phyloP scores from a whole-genome alignment of 176 grass and related monocot genomes.

The Rhipidocladum racemiflorum region DNA sequence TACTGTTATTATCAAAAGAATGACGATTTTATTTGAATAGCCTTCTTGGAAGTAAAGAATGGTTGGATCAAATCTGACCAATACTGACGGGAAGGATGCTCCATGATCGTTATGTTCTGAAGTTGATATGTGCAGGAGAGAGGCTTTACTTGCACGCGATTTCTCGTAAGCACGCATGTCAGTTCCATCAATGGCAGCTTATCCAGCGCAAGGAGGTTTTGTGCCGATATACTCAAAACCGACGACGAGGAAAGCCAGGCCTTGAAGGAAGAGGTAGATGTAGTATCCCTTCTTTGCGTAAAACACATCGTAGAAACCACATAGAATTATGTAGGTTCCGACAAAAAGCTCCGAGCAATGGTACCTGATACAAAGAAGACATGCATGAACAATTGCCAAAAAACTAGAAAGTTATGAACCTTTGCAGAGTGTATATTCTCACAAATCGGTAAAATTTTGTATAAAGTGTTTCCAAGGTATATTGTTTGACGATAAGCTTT shows the following conservation, averaged over 20 bases:
- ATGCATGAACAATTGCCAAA: conserved; percentile 22
- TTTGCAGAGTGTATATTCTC: background rate
- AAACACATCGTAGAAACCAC: conserved; percentile 63
- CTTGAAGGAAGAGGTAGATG: conserved; percentile 74
- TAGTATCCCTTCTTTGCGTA: conserved; percentile 72
- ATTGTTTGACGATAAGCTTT: conserved; percentile 9
- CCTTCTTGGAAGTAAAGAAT: conserved; percentile 29
- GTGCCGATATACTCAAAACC: conserved; percentile 76
- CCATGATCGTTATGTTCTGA: background rate
- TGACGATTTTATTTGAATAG: background rate
- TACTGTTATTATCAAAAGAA: conserved; percentile 12
- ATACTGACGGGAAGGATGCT: background rate
- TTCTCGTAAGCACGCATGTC: background rate
- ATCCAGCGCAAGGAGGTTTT: conserved; percentile 42
- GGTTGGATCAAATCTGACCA: conserved; percentile 19
- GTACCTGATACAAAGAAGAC: conserved; percentile 46
- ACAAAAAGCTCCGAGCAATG: conserved; percentile 63
- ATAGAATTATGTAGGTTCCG: conserved; percentile 57
- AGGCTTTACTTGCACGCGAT: background rate
- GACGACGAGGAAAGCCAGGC: conserved; percentile 61
- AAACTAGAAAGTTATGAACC: background rate
- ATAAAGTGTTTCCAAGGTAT: background rate
- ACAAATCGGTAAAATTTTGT: background rate
- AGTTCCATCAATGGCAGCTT: conserved; percentile 10
- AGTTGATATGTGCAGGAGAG: conserved; percentile 20